phyloP scores from a whole-genome alignment of 371 early-diverging fungal genomes.

The Capniomyces stellatus region DNA sequence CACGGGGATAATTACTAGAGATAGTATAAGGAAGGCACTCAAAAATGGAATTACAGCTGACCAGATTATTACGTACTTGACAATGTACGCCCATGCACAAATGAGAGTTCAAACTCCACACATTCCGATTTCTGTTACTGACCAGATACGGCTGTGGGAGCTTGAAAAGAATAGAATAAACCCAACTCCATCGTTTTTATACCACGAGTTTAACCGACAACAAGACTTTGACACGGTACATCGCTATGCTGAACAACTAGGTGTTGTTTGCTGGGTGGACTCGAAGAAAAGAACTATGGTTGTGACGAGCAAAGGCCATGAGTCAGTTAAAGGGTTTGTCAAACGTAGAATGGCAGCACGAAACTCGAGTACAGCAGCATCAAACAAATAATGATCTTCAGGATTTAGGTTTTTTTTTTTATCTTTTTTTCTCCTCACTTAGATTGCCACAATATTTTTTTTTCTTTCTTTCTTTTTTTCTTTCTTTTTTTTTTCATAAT shows the following conservation, averaged over 20 bases:
- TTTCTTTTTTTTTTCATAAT: not conserved
- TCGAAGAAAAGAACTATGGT: conserved; percentile 37
- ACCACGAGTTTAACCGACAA: conserved; percentile 57
- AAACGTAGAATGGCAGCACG: conserved; percentile 21
- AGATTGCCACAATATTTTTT: not conserved
- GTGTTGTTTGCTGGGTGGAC: conserved; percentile 59
- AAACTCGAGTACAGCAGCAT: too few relatives aligned
- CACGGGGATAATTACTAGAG: conserved; percentile 78
- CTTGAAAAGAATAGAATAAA: conserved; percentile 80
- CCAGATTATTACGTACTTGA: conserved; percentile 82
- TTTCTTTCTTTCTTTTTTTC: not conserved
- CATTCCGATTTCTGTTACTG: conserved; percentile 85
- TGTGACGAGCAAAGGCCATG: conserved; percentile 40
- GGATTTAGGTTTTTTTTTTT: not conserved
- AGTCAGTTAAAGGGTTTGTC: conserved; percentile 34
- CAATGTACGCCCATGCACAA: conserved; percentile 80
- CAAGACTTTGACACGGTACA: conserved; percentile 57
- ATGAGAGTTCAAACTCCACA: conserved; percentile 49
- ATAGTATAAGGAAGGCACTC: conserved; percentile 77
- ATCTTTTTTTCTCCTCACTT: not conserved
- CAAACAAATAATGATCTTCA: not conserved
- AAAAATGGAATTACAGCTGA: conserved; percentile 89
- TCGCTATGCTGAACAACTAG: conserved; percentile 57
- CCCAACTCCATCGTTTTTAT: conserved; percentile 47
- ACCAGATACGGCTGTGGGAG: conserved; percentile 96